Percentiles rank a stretch among this genome's conserved stretches.
phyloP scores from a whole-genome alignment of 805 yeast genomes.

The Wickerhamomyces chaumierensis region DNA sequence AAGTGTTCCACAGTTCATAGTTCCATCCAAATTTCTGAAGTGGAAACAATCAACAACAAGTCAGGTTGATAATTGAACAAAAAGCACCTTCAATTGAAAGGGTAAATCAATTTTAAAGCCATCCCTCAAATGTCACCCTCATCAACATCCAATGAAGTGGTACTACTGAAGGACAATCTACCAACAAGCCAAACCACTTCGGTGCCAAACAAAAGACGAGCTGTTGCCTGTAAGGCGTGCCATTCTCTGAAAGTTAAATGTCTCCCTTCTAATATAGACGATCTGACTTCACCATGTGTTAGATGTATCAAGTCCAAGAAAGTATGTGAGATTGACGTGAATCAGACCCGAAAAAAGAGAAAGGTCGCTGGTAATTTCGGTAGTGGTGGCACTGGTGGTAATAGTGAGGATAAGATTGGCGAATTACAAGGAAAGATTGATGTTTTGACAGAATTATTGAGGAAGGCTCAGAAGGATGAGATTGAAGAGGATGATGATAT shows the following conservation, averaged over 20 bases:
- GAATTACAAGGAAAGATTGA: conserved; percentile 22
- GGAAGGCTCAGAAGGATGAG: conserved; percentile 6
- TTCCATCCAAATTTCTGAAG: no score
- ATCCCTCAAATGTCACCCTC: no score
- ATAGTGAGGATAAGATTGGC: conserved; percentile 17
- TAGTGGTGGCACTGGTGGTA: no score
- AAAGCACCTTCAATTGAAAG: no score
- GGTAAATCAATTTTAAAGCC: no score
- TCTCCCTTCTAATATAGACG: conserved; percentile 50
- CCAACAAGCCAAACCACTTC: background rate
- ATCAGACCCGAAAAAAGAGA: conserved; percentile 41
- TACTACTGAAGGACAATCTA: background rate
- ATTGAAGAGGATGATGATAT: no score
- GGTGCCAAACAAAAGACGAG: conserved; percentile 12
- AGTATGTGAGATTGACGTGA: conserved; percentile 56
- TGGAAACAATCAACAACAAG: no score
- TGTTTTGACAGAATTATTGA: no score
- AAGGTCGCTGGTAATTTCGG: no score
- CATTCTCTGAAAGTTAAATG: conserved; percentile 80
- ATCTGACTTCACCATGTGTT: conserved; percentile 56
- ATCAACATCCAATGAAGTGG: no score
- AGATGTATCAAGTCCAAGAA: conserved; percentile 59
- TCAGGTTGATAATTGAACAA: no score
- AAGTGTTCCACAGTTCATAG: no score
- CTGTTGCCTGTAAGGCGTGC: conserved; percentile 64